Base-by-base conservation (phyloP, 805 yeast species). In the Groenewaldozyma tartarivorans region DNA sequence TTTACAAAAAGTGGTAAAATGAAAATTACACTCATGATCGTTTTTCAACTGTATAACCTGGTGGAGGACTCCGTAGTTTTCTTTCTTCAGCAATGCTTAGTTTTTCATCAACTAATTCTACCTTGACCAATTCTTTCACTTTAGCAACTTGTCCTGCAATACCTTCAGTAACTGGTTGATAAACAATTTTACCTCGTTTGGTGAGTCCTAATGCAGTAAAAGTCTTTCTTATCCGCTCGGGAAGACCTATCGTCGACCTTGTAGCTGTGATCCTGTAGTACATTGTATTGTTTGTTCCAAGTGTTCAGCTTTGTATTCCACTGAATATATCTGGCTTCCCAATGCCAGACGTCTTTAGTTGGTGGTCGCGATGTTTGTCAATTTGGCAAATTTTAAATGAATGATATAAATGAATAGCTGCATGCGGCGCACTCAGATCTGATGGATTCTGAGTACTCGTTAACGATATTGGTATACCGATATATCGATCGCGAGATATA, bases 161-260 rank as follows among this genome's bases (percentile, higher is more conserved):
- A 26, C 80, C 74, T 13, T 94, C 87, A 9, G 81, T 70, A 3
- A 83, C 85, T 36, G 65, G 63, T 53, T 78, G 88, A 62, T 81
- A 88, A 2, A 77, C 79, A 1, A 79, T 73, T 31, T 79, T 78
- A 40, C 88, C 84, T 52, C 92, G 76, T 52, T 71, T 76, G 40
- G 69, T 73, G 40, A 90, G 73, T 0, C 97, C 97, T 45, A 90
- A 67, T 5, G 81, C 71, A 43, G 70, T 64, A 20, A 85, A 75
- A 5, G 87, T 78, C 44, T 73, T 72, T 48, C 80, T 75, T 43
- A 73, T 72, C 33, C 68, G 62, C 42, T 77, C 73, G 9, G 96
- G 94, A 53, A 86, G 69, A 1, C 95, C 96, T 46, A 90, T 87
- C 4, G 86, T 71, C 2, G 96, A 87, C 57, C 94, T 75, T 39